Evolutionary conservation across 78 protist genomes (phyloP).

Genomic region (Dictyostelium capitatum): DNA sequence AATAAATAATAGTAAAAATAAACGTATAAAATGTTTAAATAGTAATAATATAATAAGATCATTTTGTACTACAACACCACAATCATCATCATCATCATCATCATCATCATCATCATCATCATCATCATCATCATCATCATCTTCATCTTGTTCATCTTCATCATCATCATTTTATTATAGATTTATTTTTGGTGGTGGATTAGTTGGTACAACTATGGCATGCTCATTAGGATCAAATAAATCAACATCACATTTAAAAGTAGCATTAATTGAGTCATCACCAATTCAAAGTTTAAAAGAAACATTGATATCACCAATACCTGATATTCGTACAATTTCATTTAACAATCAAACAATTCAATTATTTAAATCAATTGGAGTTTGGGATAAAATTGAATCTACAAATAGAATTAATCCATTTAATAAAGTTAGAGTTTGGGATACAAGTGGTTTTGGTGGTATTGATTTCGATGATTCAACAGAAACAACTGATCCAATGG

Average conservation of each 20-base stretch:
- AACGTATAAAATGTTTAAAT: background rate
- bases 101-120: no score
- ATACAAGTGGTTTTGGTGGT: constrained; percentile 66
- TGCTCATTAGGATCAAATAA: constrained; percentile 40
- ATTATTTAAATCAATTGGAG: constrained; percentile 47
- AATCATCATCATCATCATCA: no score
- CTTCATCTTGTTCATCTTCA: no score
- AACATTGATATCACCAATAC: constrained; percentile 3
- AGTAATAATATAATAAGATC: background rate
- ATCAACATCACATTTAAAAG: constrained; percentile 26
- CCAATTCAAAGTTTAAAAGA: constrained; percentile 15
- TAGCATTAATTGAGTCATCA: constrained; percentile 42
- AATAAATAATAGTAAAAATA: background rate
- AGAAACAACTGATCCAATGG: constrained; percentile 19
- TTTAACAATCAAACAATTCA: constrained; percentile 44
- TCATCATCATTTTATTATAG: constrained; percentile 37
- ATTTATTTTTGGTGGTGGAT: constrained; percentile 73
- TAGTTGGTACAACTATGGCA: constrained; percentile 70
- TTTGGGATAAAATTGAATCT: constrained; percentile 34
- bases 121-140: no score
- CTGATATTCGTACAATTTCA: constrained; percentile 57
- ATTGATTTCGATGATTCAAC: constrained; percentile 16
- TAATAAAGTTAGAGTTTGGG: constrained; percentile 63
- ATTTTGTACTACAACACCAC: background rate
- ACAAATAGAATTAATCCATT: constrained; percentile 52